Evolutionary conservation across 140 eudicot species (phyloP).

Genomic region (Oenanthe javanica): DNA sequence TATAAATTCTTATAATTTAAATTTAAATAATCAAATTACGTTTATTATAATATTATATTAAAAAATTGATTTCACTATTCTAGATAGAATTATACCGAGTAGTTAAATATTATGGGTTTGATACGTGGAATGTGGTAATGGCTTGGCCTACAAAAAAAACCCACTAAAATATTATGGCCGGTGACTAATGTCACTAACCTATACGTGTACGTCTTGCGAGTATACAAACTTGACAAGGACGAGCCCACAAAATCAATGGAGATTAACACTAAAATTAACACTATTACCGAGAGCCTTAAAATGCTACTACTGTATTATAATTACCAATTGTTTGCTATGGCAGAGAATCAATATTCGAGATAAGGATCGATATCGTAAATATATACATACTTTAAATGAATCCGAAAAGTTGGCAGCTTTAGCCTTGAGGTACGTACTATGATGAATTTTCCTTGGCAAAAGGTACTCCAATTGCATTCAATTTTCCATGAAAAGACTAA

Average conservation of each 20-base stretch:
- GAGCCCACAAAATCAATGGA: constrained; percentile 8
- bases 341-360: constrained; percentile 18
- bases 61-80: no score
- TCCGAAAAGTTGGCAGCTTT: constrained; percentile 34
- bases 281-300: not conserved
- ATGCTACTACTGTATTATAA: not conserved
- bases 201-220: not conserved
- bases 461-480: constrained; percentile 35
- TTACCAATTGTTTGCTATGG: not conserved
- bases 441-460: constrained; percentile 39
- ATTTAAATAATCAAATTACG: no score
- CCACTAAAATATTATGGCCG: constrained; percentile 1
- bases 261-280: not conserved
- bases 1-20: no score
- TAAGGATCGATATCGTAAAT: constrained; percentile 18
- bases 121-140: not conserved
- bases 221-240: not conserved
- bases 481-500: constrained; percentile 43
- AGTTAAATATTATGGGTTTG: not conserved
- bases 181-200: not conserved
- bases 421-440: constrained; percentile 38
- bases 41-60: no score
- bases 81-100: no score
- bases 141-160: not conserved
- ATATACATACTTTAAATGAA: constrained; percentile 28